Evolutionary conservation across 139 green algal genomes (phyloP).

Genomic region (Picochlorum sp.): DNA sequence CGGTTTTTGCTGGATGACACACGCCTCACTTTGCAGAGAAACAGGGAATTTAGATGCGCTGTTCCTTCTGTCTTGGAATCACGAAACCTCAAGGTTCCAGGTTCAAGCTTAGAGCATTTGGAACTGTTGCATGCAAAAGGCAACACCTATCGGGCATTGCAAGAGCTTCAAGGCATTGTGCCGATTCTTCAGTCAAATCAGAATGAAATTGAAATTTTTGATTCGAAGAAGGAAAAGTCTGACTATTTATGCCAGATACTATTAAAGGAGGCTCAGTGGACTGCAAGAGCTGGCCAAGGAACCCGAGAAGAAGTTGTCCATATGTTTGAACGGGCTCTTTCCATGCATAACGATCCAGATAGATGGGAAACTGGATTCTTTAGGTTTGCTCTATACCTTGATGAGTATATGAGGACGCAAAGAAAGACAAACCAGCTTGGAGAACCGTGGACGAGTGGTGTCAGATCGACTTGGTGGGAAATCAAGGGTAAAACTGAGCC

Average conservation of each 20-base stretch:
- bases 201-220: constrained; percentile 2
- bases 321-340: constrained; percentile 59
- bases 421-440: constrained; percentile 11
- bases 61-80: constrained; percentile 74
- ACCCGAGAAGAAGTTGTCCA: constrained; percentile 48
- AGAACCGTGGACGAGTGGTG: background rate
- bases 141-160: constrained; percentile 34
- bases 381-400: constrained; percentile 71
- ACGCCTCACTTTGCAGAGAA: constrained; percentile 71
- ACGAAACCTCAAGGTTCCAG: constrained; percentile 27
- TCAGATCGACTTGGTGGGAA: constrained; percentile 37
- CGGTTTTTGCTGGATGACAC: constrained; percentile 67
- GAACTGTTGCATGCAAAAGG: constrained; percentile 78
- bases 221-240: background rate
- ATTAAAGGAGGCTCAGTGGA: constrained; percentile 73
- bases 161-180: constrained; percentile 27
- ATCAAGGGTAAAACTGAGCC: constrained; percentile 38
- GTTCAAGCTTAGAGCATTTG: constrained; percentile 58
- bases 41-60: constrained; percentile 80
- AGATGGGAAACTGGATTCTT: constrained; percentile 80
- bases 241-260: constrained; percentile 26
- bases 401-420: constrained; percentile 38
- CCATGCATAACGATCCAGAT: constrained; percentile 25
- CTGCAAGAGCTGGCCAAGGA: constrained; percentile 58
- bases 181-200: constrained; percentile 3